Evolutionary conservation across 1,284 basidiomycete species (phyloP).

Genomic region (Trichosporon ovoides): DNA sequence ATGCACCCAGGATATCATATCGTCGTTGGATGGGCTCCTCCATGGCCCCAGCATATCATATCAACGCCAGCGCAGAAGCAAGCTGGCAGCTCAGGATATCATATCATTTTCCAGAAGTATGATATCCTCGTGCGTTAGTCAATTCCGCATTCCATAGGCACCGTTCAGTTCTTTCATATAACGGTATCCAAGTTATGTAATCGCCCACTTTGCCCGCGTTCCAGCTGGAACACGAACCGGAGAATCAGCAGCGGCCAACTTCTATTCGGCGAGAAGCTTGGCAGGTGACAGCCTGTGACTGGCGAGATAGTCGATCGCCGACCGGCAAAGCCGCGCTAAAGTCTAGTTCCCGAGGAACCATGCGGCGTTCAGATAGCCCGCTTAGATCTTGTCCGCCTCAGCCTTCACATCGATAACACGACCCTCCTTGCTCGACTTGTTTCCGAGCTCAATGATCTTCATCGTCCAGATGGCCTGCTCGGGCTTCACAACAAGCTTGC

Average conservation of each 20-base stretch:
- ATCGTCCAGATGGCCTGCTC: conserved; percentile 28
- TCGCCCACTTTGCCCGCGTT: no score
- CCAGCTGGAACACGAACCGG: no score
- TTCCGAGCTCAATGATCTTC: conserved; percentile 31
- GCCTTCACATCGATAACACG: conserved; percentile 16
- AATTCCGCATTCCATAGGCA: background rate
- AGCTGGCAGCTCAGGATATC: background rate
- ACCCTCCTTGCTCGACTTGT: conserved; percentile 30
- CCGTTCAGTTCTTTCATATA: conserved; percentile 1
- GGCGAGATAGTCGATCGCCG: no score
- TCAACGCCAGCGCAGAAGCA: background rate
- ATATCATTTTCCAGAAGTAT: background rate
- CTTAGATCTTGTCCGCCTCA: conserved; percentile 1
- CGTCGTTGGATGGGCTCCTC: background rate
- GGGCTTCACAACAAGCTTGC: conserved; percentile 24
- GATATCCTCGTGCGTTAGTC: background rate
- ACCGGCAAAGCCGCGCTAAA: no score
- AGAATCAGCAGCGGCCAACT: no score
- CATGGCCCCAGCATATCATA: no score
- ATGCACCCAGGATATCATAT: background rate
- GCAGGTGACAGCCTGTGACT: no score
- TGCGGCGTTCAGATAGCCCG: background rate
- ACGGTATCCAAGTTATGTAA: no score
- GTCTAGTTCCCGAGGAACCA: no score
- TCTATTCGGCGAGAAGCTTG: no score